These are phyloP conservation scores for Teunomyces atbi DNA, from an alignment of 805 yeast genomes.

Conservation along the genomic window DNA sequence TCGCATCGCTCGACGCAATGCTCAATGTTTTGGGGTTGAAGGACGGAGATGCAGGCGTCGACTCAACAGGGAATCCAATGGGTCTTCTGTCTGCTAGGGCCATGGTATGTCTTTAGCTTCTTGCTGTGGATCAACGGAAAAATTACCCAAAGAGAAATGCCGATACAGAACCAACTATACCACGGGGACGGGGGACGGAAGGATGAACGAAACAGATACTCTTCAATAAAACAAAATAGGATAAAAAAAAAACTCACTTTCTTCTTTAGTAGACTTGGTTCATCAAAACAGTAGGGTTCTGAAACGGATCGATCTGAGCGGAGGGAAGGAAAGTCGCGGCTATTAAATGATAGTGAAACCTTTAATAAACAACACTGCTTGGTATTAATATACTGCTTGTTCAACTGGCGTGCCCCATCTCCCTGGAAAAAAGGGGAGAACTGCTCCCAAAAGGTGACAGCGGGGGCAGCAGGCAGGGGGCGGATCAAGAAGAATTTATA, in stretches of 20 bases:
- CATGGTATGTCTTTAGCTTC: constrained; percentile 31
- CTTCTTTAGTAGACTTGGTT: constrained; percentile 5
- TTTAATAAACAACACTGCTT: constrained; percentile 1
- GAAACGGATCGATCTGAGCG: too few species aligned
- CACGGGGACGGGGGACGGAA: constrained; percentile 3
- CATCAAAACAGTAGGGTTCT: constrained; percentile 5
- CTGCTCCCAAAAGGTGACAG: background rate
- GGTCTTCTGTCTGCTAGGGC: constrained; percentile 71
- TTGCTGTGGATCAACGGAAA: background rate
- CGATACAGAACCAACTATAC: constrained; percentile 2
- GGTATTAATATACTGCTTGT: constrained; percentile 1
- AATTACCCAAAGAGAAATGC: constrained; percentile 7
- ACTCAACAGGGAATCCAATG: constrained; percentile 49
- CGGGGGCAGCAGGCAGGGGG: background rate
- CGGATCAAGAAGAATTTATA: constrained; percentile 3
- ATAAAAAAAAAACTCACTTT: constrained; percentile 8
- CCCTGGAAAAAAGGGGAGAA: background rate
- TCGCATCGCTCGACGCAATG: background rate
- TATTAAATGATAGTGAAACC: constrained; percentile 7
- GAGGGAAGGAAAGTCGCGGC: too few species aligned
- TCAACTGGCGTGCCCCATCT: constrained; percentile 4
- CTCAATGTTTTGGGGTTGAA: constrained; percentile 32
- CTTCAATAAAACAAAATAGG: background rate
- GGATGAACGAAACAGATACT: constrained; percentile 5
- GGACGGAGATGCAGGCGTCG: constrained; percentile 46